Percentiles rank a stretch among this genome's conserved stretches.
phyloP scores from a whole-genome alignment of 129 eudicot species.

The Ambrosia trifida region DNA sequence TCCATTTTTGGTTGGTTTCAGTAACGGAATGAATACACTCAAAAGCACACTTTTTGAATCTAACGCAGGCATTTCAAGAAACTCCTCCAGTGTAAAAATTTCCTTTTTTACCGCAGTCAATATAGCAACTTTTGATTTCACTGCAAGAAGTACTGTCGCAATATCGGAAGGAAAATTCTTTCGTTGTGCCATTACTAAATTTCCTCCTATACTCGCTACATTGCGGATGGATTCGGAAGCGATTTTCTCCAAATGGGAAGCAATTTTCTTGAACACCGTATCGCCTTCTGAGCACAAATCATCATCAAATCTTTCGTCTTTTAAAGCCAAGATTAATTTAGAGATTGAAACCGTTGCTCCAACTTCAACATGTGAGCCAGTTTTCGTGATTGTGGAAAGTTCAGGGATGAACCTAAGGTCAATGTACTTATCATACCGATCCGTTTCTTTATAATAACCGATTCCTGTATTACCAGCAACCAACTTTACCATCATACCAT shows the following conservation, averaged over 20 bases:
- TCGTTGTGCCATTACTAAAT: constrained; percentile 87
- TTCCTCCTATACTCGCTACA: constrained; percentile 89
- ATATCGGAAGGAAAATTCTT: constrained; percentile 81
- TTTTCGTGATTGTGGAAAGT: constrained; percentile 53
- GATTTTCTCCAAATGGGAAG: constrained; percentile 71
- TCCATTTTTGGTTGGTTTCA: constrained; percentile 35
- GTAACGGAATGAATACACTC: constrained; percentile 59
- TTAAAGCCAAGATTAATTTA: constrained; percentile 52
- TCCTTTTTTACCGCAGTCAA: constrained; percentile 43
- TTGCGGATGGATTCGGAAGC: constrained; percentile 69
- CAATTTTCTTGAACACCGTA: constrained; percentile 52
- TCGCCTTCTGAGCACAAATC: constrained; percentile 21
- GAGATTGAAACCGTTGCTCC: constrained; percentile 86
- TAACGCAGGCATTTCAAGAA: constrained; percentile 53
- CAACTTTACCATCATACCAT: constrained; percentile 40
- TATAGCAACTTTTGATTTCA: constrained; percentile 54
- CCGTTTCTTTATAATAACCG: constrained; percentile 68
- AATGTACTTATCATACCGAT: constrained; percentile 53
- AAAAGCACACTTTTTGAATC: constrained; percentile 65
- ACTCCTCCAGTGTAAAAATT: constrained; percentile 63
- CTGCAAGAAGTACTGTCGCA: constrained; percentile 76
- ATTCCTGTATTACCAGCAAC: constrained; percentile 82
- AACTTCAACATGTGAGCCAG: constrained; percentile 46
- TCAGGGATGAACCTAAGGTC: constrained; percentile 73
- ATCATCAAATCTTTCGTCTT: constrained; percentile 32